Conservation (phyloP, 148 eudicot species). For the Rhododendron vialii region DNA sequence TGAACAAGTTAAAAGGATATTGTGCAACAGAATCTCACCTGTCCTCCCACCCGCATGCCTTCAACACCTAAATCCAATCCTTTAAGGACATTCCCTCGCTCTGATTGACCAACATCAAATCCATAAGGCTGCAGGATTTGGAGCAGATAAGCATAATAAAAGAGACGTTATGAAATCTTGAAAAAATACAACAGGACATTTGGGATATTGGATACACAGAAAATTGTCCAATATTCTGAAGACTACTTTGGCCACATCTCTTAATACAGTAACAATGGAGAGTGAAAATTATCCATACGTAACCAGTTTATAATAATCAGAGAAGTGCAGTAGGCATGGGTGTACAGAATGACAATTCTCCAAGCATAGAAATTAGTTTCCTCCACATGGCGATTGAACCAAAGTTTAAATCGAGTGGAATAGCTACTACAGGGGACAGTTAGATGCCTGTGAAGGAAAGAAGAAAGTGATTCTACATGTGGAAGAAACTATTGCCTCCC, state of each 20-base stretch:
- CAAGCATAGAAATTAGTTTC: neutral
- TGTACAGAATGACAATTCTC: neutral
- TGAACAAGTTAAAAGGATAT: neutral
- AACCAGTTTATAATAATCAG: neutral
- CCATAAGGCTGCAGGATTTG: conserved; percentile 77
- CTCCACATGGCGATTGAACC: neutral
- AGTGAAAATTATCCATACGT: neutral
- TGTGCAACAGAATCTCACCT: conserved; percentile 40
- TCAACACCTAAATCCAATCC: conserved; percentile 86
- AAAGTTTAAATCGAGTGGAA: neutral
- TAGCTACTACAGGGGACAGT: neutral
- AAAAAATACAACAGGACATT: neutral
- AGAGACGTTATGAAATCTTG: neutral
- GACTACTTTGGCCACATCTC: neutral
- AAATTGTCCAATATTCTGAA: neutral
- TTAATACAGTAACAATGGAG: neutral
- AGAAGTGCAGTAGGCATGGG: neutral
- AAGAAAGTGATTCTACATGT: neutral
- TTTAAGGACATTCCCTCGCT: conserved; percentile 75
- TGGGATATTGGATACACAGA: neutral
- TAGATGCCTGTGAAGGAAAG: neutral
- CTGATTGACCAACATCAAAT: conserved; percentile 92
- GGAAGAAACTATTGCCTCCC: neutral
- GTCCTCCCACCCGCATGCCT: conserved; percentile 98
- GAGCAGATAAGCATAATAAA: neutral